These are phyloP conservation scores for Podosphaera aphanis DNA, from an alignment of 2,329 filamentous ascomycete genomes.

Conservation along the genomic window DNA sequence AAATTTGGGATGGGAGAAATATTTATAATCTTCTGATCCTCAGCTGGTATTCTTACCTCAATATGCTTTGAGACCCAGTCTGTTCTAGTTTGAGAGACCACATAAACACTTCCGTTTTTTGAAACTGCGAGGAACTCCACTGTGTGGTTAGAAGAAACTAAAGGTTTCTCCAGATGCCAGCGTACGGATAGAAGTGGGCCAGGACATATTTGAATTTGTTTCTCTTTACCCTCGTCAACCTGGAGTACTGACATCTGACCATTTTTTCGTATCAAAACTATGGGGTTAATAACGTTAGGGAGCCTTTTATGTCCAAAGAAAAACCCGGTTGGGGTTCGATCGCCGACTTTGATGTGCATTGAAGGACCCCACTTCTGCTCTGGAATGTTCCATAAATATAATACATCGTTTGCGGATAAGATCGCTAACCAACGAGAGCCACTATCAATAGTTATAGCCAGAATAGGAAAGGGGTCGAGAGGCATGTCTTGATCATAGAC, in stretches of 20 bases:
- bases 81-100: slow-evolving; percentile 20
- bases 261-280: slow-evolving; percentile 40
- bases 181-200: slow-evolving; percentile 22
- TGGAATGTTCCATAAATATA: slow-evolving; percentile 39
- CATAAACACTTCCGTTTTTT: slow-evolving; percentile 25
- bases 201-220: slow-evolving; percentile 26
- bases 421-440: slow-evolving; percentile 42
- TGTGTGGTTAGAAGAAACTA: slow-evolving; percentile 7
- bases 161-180: slow-evolving; percentile 18
- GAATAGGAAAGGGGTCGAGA: slow-evolving; percentile 29
- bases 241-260: slow-evolving; percentile 37
- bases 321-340: slow-evolving; percentile 36
- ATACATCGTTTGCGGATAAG: slow-evolving; percentile 30
- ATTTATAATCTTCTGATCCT: slow-evolving; percentile 25
- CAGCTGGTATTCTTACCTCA: slow-evolving; percentile 16
- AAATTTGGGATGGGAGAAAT: slow-evolving; percentile 35
- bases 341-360: slow-evolving; percentile 29
- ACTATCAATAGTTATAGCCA: slow-evolving; percentile 40
- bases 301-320: slow-evolving; percentile 29
- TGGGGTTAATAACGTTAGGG: slow-evolving; percentile 18
- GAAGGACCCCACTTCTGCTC: slow-evolving; percentile 32
- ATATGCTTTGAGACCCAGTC: slow-evolving; percentile 29
- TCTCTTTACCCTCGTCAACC: slow-evolving; percentile 20
- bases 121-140: slow-evolving; percentile 25
- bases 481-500: slow-evolving; percentile 17